These are phyloP conservation scores for Stephania yunnanensis DNA, from an alignment of 164 flowering plant species.

Conservation along the genomic window DNA sequence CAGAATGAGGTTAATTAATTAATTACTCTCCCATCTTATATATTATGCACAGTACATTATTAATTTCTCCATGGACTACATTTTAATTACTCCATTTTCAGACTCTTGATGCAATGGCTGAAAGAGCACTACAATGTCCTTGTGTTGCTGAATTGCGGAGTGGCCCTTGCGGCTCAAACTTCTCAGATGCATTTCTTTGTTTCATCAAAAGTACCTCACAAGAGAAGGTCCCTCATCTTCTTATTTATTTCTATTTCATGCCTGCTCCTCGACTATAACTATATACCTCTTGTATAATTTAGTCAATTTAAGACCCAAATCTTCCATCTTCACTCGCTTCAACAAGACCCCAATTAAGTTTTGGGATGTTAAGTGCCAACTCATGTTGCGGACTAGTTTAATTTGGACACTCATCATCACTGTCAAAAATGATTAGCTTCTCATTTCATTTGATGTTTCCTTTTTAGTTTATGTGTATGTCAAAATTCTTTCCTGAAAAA, in stretches of 20 bases:
- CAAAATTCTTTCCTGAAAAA: not conserved
- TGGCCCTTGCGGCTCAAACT: slow-evolving; percentile 78
- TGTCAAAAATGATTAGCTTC: too few species aligned
- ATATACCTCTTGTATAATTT: not conserved
- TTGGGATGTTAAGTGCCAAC: too few species aligned
- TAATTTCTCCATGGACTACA: not conserved
- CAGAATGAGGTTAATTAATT: slow-evolving; percentile 45
- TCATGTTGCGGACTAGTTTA: too few species aligned
- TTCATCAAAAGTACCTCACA: slow-evolving; percentile 88
- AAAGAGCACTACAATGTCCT: slow-evolving; percentile 88
- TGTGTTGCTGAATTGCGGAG: slow-evolving; percentile 73
- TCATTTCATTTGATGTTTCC: not conserved
- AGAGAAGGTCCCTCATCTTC: slow-evolving; percentile 57
- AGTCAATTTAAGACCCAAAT: too few species aligned
- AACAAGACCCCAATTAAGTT: too few species aligned
- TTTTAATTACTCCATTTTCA: slow-evolving; percentile 17
- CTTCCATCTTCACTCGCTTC: too few species aligned
- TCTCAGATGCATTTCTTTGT: slow-evolving; percentile 82
- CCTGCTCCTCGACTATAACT: not conserved
- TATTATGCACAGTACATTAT: not conserved
- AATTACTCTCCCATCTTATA: slow-evolving; percentile 5
- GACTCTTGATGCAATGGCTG: slow-evolving; percentile 75
- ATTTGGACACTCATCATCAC: too few species aligned
- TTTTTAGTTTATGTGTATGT: not conserved
- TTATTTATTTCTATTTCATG: not conserved